Base-by-base conservation (phyloP, 2,329 filamentous ascomycete genomes). In the Xylariaceae sp. region DNA sequence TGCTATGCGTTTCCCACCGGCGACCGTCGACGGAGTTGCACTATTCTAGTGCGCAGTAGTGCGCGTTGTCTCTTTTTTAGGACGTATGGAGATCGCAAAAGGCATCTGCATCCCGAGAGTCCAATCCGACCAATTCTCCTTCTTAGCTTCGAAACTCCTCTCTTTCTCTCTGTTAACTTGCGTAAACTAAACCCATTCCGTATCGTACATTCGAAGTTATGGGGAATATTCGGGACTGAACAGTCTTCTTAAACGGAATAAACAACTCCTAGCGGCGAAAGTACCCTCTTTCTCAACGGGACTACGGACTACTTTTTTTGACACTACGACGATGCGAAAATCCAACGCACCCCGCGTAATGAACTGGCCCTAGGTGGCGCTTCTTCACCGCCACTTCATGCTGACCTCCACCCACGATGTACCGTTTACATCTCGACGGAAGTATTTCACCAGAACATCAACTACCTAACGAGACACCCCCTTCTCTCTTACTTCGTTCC, bases 351-450 rank as follows among this genome's bases (percentile, higher is more conserved):
- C 64, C 64, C 55, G 60, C 62, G 61, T 64, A 62, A 61, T 60
- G 60, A 61, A 65, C 62, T 63, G 64, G 66, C 15, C 62, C 65
- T 64, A 30, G 42, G 42, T 66, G 66, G 66, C 65, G 65, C 62
- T 57, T 59, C 61, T 64, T 70, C 68, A 70, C 68, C 68, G 68
- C 68, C 68, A 68, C 67, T 70, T 70, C 63, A 56, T 59, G 44
- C 56, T 51, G 45, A 45, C 42, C 42, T 45, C 42, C 42, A 13
- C 60, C 61, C 59, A 35, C 49, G 23, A 30, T 30, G 23, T 30
- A 30, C 23, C 23, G 23, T 30, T 48, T 50, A n/a, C 42, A 39
- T 51, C 48, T 47, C 39, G 30, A 30, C 4, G 37, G 1, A n/a
- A 60, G 65, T 68, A 67, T 66, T 65, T 63, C 57, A 63, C 66